Base-by-base conservation (phyloP, 768 basidiomycete species). In the Termitomyces sp. region DNA sequence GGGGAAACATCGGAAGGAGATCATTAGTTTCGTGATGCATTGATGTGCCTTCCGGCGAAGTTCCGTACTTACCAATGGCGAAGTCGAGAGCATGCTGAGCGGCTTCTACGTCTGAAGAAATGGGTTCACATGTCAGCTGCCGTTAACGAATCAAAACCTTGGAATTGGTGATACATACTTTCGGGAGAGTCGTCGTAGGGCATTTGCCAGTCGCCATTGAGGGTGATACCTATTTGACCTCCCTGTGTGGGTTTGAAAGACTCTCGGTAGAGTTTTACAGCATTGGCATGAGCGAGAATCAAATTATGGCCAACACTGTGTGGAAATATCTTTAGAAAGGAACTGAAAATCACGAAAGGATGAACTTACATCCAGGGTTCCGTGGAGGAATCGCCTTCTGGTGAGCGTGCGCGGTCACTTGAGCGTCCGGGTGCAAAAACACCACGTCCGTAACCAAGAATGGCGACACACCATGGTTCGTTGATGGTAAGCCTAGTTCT, bases 171-270 rank as follows among this genome's bases (percentile, higher is more conserved):
- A 13, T 84, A 60, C 64, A 15, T 50, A 89, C 89, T 89, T 63
- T 84, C 82, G 10, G 80, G 82, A 38, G 67, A 76, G 58, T 87
- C 78, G 59, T 89, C 85, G 57, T 83, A 90, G 7, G 89, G 88
- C 66, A 86, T 81, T 31, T 80, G 75, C 85, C 85, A 89, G 66
- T 88, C 85, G 11, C 87, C 85, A 60, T 89, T 89, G 42, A 90
- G 73, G 0, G 89, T 90, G 63, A 91, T 89, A n/a, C 88, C 88
- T 60, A 91, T 87, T 59, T 77, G 71, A 22, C 88, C 90, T 10
- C 78, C 73, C 65, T 89, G 87, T 1, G 57, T 67, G 3, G 76
- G 59, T 69, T 88, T 84, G 76, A 82, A 91, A 48, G 84, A 68
- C 27, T 83, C 77, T 27, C 85, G 81, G 64, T 89, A 91, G 12